Conservation (phyloP, 495 filamentous ascomycete species). For the Neurospora sp. region DNA sequence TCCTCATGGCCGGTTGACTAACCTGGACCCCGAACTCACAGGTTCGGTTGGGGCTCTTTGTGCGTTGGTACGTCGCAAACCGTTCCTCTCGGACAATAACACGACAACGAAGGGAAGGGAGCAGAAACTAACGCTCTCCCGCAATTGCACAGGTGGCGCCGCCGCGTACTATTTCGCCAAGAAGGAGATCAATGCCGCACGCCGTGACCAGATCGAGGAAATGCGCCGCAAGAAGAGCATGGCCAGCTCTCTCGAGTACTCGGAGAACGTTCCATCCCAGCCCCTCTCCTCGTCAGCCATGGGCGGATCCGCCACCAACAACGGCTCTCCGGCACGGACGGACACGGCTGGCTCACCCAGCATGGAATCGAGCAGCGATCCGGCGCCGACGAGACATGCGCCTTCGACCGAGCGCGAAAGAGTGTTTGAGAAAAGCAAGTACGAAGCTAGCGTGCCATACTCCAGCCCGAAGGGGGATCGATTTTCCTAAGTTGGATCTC, state of each 20-base stretch:
- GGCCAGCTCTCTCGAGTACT: conserved; percentile 49
- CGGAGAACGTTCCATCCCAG: conserved; percentile 23
- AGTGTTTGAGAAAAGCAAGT: conserved; percentile 77
- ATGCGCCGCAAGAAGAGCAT: conserved; percentile 54
- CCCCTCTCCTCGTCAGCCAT: conserved; percentile 29
- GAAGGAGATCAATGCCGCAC: conserved; percentile 82
- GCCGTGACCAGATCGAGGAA: conserved; percentile 57
- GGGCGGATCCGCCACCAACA: conserved; percentile 21
- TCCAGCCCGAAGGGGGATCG: conserved; percentile 71
- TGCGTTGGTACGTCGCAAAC: conserved; percentile 52
- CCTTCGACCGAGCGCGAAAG: conserved; percentile 61
- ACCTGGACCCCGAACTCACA: conserved; percentile 16
- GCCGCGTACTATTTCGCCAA: conserved; percentile 93
- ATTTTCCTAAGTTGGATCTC: conserved; percentile 39
- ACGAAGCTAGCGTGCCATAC: conserved; percentile 64
- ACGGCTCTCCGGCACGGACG: conserved; percentile 30
- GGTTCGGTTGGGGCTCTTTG: conserved; percentile 80
- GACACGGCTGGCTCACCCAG: conserved; percentile 69
- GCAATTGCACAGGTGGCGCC: conserved; percentile 54
- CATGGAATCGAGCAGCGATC: conserved; percentile 67
- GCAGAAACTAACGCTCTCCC: conserved; percentile 11
- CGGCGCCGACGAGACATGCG: conserved; percentile 76
- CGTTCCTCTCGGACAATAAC: not conserved
- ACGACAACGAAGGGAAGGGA: not conserved
- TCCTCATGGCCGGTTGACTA: not conserved